Evolutionary conservation across 2,329 filamentous ascomycete species (phyloP).

Genomic region (Trichoderma koningii): DNA sequence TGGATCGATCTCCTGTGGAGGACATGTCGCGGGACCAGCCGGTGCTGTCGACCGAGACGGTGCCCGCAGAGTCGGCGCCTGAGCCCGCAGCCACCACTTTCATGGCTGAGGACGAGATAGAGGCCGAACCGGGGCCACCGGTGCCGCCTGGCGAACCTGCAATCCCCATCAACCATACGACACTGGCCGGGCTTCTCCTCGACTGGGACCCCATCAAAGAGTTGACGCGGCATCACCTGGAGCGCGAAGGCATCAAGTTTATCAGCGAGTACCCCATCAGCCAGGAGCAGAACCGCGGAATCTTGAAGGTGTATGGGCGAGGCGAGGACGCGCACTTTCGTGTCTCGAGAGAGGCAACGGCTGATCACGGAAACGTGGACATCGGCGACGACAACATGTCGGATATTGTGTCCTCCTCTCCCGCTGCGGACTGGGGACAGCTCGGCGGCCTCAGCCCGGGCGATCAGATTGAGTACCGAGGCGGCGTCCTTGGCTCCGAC

Average conservation of each 20-base stretch:
- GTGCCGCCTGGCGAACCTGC: slow-evolving; percentile 63
- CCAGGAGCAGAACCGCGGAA: slow-evolving; percentile 71
- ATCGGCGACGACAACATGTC: slow-evolving; percentile 51
- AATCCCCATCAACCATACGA: slow-evolving; percentile 84
- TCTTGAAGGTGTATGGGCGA: slow-evolving; percentile 74
- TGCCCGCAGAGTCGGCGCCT: slow-evolving; percentile 21
- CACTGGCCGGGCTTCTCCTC: slow-evolving; percentile 80
- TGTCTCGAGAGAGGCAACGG: slow-evolving; percentile 41
- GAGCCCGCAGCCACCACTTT: slow-evolving; percentile 36
- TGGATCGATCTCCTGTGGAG: slow-evolving; percentile 30
- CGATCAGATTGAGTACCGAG: slow-evolving; percentile 44
- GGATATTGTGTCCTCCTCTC: slow-evolving; percentile 56
- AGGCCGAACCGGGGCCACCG: slow-evolving; percentile 54
- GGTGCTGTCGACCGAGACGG: slow-evolving; percentile 32
- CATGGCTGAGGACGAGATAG: slow-evolving; percentile 51
- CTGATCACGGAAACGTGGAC: slow-evolving; percentile 44
- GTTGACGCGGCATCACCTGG: slow-evolving; percentile 58
- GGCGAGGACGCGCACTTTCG: slow-evolving; percentile 64
- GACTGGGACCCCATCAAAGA: slow-evolving; percentile 68
- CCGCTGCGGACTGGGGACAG: slow-evolving; percentile 61
- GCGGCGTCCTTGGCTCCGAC: slow-evolving; percentile 44
- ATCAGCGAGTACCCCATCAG: slow-evolving; percentile 75
- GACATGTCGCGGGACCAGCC: slow-evolving; percentile 36
- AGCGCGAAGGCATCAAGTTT: slow-evolving; percentile 53
- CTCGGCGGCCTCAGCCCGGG: slow-evolving; percentile 54